Conservation (phyloP, 441 rosid genomes). For the Adansonia grandidieri region DNA sequence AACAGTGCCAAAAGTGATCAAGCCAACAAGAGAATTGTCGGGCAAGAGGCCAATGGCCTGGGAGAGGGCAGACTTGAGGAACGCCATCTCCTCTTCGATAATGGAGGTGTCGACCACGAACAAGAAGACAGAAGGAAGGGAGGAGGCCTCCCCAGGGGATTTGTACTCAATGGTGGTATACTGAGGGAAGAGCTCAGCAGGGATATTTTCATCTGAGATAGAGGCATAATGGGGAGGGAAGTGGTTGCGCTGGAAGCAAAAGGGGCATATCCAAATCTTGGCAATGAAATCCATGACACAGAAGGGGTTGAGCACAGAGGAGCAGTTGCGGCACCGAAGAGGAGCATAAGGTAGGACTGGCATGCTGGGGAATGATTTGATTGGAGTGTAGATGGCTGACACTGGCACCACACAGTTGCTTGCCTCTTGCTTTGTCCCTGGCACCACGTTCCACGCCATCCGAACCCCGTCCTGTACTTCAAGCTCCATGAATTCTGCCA, state of each 20-base stretch:
- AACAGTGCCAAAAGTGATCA: conserved; percentile 5
- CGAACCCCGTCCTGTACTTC: conserved; percentile 15
- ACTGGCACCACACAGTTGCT: conserved; percentile 16
- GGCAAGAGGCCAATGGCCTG: conserved; percentile 1
- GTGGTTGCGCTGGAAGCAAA: conserved; percentile 12
- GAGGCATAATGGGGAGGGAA: conserved; percentile 3
- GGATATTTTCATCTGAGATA: not conserved
- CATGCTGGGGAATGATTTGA: not conserved
- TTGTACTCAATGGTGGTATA: conserved; percentile 10
- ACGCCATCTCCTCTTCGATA: conserved; percentile 11
- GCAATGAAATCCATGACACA: not conserved
- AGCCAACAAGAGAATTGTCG: not conserved
- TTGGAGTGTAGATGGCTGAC: not conserved
- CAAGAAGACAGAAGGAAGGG: conserved; percentile 2
- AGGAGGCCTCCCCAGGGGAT: not conserved
- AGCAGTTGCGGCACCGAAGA: conserved; percentile 6
- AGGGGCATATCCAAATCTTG: conserved; percentile 13
- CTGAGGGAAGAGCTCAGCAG: not conserved
- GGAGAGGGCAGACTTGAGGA: conserved; percentile 3
- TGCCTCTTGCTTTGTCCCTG: conserved; percentile 14
- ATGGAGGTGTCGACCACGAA: not conserved
- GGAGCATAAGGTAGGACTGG: conserved; percentile 1
- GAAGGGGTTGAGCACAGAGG: not conserved
- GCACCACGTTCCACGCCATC: conserved; percentile 2
- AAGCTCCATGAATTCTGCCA: conserved; percentile 11